Evolutionary conservation across 305 asterid genomes (phyloP).

Genomic region (Rubia occidens): DNA sequence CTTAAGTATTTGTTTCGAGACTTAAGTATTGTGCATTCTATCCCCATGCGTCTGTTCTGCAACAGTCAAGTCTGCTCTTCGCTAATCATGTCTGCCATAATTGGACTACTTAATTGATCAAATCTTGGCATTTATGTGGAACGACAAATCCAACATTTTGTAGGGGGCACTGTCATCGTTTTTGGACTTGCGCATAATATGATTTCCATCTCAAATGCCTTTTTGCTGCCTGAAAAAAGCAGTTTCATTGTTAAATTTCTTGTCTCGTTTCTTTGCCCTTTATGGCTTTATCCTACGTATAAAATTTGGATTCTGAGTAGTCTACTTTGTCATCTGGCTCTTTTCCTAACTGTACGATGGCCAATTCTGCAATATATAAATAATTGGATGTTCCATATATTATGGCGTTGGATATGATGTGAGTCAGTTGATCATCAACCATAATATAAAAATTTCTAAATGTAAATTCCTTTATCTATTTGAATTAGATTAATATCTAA

Average conservation of each 20-base stretch:
- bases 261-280: neutral
- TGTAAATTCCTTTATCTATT: too few species aligned
- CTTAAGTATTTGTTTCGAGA: too few species aligned
- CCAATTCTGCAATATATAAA: neutral
- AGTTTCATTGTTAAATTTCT: neutral
- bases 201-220: conserved; percentile 10
- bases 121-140: conserved; percentile 6
- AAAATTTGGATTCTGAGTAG: conserved; percentile 14
- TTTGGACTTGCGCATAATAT: conserved; percentile 1
- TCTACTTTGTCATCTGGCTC: conserved; percentile 9
- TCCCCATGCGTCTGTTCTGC: too few species aligned
- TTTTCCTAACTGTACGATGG: neutral
- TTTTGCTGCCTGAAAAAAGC: conserved; percentile 7
- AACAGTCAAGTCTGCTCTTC: too few species aligned
- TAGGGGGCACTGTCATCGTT: neutral
- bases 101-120: too few species aligned
- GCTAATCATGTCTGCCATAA: too few species aligned
- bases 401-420: neutral
- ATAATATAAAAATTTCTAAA: too few species aligned
- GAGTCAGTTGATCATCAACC: too few species aligned
- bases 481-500: too few species aligned
- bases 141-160: neutral
- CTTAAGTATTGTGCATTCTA: too few species aligned
- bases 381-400: neutral
- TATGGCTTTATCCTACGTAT: neutral